phyloP scores from a whole-genome alignment of 2,329 filamentous ascomycete genomes.

The Karstenula rhodostoma region DNA sequence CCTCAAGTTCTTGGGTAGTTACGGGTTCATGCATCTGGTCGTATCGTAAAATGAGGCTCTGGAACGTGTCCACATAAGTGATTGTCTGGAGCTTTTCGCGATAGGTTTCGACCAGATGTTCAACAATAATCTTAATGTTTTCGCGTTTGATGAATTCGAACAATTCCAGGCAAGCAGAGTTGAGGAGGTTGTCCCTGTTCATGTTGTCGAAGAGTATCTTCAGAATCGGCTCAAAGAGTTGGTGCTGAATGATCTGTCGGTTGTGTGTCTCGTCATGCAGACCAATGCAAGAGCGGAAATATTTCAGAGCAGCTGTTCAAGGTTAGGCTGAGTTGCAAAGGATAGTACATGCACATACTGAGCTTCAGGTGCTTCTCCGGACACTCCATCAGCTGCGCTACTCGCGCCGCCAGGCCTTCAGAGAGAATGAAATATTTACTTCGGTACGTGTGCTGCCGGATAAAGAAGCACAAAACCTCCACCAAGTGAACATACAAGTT shows the following conservation, averaged over 20 bases:
- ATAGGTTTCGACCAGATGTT: conserved; percentile 84
- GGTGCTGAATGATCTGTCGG: conserved; percentile 81
- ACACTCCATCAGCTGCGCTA: conserved; percentile 82
- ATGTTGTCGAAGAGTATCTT: conserved; percentile 85
- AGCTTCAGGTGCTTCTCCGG: conserved; percentile 93
- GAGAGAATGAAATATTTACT: conserved; percentile 88
- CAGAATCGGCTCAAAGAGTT: conserved; percentile 83
- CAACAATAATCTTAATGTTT: conserved; percentile 74
- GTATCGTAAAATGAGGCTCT: conserved; percentile 75
- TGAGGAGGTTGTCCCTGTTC: conserved; percentile 90
- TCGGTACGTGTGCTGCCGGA: conserved; percentile 84
- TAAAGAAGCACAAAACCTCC: conserved; percentile 92
- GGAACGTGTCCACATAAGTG: conserved; percentile 86
- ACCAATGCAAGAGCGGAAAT: conserved; percentile 85
- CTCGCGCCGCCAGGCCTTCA: conserved; percentile 78
- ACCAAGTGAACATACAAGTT: conserved; percentile 91
- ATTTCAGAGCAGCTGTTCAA: conserved; percentile 80
- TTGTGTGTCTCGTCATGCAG: conserved; percentile 93
- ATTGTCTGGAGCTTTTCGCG: conserved; percentile 78
- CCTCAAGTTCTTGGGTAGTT: conserved; percentile 64
- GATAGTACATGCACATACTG: conserved; percentile 64
- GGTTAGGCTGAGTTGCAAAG: conserved; percentile 28
- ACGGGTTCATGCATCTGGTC: conserved; percentile 73
- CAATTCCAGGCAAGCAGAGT: conserved; percentile 91
- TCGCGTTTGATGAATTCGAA: conserved; percentile 83